Evolutionary conservation across 768 basidiomycete genomes (phyloP), one percentile per base, ranked within the genome.

Genomic region (Mrakia blollopis): DNA sequence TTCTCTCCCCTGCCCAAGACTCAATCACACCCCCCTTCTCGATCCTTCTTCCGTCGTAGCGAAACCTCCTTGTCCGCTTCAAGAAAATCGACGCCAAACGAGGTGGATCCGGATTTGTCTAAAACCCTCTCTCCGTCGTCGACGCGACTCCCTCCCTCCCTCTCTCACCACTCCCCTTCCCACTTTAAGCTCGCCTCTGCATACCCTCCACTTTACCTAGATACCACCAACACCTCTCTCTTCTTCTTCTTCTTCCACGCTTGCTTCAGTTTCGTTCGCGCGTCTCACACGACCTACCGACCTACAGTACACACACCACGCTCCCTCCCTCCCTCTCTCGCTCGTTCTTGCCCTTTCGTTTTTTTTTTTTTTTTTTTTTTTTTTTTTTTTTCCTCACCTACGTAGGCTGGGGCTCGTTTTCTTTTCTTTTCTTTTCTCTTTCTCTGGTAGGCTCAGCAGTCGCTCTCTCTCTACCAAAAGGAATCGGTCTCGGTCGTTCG

Each of bases 71-170:
- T 30, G 44, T 74, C 61, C 73, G 73, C 41, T 74, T 74, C 73
- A 37, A 62, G 28, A 62, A 61, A 47, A 74, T 74, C 16, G 73
- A 74, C 62, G 28, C 21, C 41, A 74, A 74, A 44, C 73, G 73
- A 28, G 73, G 73, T 10, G 73, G 73, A 30, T 65, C 73, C 0
- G 73, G 73, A 10, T 74, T 65, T 44, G 73, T 74, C 47, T 74
- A 47, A 63, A 54, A 14, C 50, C n/a, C n/a, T n/a, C n/a, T n/a
- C 8, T 41, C 39, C 44, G 2, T 44, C 44, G 44, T 32, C 63
- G n/a, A n/a, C n/a, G n/a, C n/a, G n/a, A n/a, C n/a, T n/a, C n/a
- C n/a, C n/a, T n/a, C 21, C 30, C 16, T 65, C 63, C 25, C 63
- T 30, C 63, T 32, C 62, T 63, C 62, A 57, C 54, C n/a, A 3